Evolutionary conservation across 2,329 filamentous ascomycete genomes (phyloP), one percentile per base, ranked within the genome.

Genomic region (Fusarium tjaetaba): DNA sequence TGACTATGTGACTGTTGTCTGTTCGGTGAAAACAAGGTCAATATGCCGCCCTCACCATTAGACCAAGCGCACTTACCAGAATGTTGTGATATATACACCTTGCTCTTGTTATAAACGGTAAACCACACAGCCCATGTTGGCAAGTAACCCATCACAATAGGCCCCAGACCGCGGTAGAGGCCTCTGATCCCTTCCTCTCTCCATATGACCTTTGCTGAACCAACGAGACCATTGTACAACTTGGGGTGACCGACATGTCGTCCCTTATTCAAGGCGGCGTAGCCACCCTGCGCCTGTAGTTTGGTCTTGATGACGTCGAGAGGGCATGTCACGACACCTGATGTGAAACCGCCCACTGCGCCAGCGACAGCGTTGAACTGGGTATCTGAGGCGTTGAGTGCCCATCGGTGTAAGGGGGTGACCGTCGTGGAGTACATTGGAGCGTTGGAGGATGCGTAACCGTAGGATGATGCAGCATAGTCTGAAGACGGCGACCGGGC

Each of bases 241-340:
- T 85, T 86, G 28, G 85, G 83, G 68, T 88, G 86, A 34, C 85
- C 85, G 34, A 84, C 85, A 80, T 86, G 85, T 61, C 81, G 81
- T 68, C 83, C 86, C 72, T 85, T 85, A 77, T 84, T 87, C 79
- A 82, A 83, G 74, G 84, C 88, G 75, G 82, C 76, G 82, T 97
- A 97, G 26, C 94, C 94, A 72, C 96, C 96, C 82, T 98, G 96
- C 22, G 95, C 96, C 82, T 99, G 96, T 69, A 99, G 85, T 83
- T 98, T 98, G 49, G 96, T 99, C 86, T 99, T 99, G 84, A 99
- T 98, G 71, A 99, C 96, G 86, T 99, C 96, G 76, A 99, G 91
- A 46, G 96, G 96, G 82, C 96, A 99, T 60, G 96, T 98, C 74
- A 98, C 94, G 63, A 99, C 90, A 57, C 96, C 96, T 13, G 95